Conservation (phyloP, 176 grass and related monocot genomes). For the Triticum timopheevii region DNA sequence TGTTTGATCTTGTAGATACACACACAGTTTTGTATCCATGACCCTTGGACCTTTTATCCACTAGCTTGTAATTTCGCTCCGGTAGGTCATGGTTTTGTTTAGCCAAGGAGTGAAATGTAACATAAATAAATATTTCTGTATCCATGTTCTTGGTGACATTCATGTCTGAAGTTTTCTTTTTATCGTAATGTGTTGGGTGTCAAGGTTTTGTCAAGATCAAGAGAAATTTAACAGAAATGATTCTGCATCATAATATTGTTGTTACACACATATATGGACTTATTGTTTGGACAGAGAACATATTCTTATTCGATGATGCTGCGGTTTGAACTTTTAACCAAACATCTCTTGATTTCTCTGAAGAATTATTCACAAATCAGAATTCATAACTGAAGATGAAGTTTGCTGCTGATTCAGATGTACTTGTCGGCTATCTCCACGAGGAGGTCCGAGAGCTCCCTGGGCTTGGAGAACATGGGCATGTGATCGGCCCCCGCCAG, state of each 20-base stretch:
- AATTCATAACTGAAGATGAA: background rate
- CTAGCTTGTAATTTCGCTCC: background rate
- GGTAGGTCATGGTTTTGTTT: too few relatives aligned
- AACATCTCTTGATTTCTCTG: background rate
- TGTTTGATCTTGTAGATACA: constrained; percentile 9
- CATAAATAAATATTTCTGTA: background rate
- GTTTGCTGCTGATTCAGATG: background rate
- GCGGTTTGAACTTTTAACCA: background rate
- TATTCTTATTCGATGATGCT: too few relatives aligned
- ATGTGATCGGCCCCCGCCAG: constrained; percentile 51
- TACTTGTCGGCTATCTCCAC: constrained; percentile 30
- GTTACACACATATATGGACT: too few relatives aligned
- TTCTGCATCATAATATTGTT: too few relatives aligned
- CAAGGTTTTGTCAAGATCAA: too few relatives aligned
- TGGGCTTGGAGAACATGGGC: constrained; percentile 48
- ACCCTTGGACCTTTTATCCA: background rate
- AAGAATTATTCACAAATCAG: background rate
- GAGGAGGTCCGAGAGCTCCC: constrained; percentile 35
- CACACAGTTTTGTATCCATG: constrained; percentile 26
- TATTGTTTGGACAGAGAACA: too few relatives aligned
- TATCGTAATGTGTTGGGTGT: too few relatives aligned
- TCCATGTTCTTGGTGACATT: background rate
- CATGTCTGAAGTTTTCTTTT: background rate
- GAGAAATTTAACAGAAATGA: too few relatives aligned
- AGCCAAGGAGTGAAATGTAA: constrained; percentile 24